phyloP scores from a whole-genome alignment of 1,284 basidiomycete genomes.

The Sanguinoderma infundibulare region DNA sequence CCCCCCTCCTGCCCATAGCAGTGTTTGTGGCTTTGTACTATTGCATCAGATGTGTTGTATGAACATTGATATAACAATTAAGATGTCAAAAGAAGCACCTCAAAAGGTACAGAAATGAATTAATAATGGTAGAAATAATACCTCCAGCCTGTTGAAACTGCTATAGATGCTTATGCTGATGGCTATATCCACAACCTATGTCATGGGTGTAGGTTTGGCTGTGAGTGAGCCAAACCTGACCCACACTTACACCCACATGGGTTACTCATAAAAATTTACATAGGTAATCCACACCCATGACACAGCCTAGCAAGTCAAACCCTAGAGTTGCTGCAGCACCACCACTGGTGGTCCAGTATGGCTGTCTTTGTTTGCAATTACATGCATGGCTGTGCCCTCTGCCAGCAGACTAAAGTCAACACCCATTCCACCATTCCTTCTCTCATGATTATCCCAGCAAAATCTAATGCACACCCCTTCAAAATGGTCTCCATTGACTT shows the following conservation, averaged over 20 bases:
- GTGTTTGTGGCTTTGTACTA: too few species aligned
- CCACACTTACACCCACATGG: conserved; percentile 26
- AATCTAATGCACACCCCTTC: neutral
- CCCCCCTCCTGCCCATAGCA: too few species aligned
- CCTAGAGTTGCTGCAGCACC: conserved; percentile 16
- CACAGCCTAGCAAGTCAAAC: neutral
- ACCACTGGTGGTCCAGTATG: conserved; percentile 41
- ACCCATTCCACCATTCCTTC: conserved; percentile 7
- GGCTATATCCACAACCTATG: too few species aligned
- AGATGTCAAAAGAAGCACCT: too few species aligned
- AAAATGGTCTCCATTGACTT: conserved; percentile 38
- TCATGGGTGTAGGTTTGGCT: too few species aligned
- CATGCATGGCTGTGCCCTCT: conserved; percentile 32
- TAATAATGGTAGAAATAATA: too few species aligned
- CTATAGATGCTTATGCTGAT: too few species aligned
- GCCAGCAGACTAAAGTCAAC: conserved; percentile 35
- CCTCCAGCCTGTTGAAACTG: too few species aligned
- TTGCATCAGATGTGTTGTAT: too few species aligned
- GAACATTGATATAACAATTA: too few species aligned
- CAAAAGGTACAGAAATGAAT: too few species aligned
- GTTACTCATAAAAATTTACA: conserved; percentile 15
- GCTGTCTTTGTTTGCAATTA: conserved; percentile 30
- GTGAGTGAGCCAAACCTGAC: neutral
- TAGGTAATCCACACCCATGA: neutral
- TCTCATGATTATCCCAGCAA: neutral